Evolutionary conservation across 2,329 filamentous ascomycete species (phyloP), one percentile per base, ranked within the genome.

Genomic region (Cercospora sojina): DNA sequence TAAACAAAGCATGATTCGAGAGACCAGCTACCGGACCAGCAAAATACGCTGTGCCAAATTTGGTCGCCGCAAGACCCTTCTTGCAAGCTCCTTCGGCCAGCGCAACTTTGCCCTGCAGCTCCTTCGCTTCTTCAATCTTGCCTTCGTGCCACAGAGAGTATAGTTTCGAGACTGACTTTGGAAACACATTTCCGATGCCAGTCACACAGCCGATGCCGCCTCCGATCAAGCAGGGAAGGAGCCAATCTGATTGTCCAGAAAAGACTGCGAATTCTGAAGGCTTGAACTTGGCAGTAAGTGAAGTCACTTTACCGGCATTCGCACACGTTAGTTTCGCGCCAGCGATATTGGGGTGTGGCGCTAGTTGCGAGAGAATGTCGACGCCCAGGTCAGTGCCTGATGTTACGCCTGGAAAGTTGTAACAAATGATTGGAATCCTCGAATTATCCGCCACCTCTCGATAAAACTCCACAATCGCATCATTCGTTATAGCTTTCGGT

Each of bases 361-460:
- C 86, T 20, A 89, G 80, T 25, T 77, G 77, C 1, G 83, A 79
- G 53, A 91, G 86, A 0, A 83, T 82, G 64, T 87, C 87, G 2
- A 87, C 88, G 75, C 90, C 87, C 20, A 91, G 79, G 74, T 91
- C 89, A 5, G 90, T 80, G 31, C 88, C 88, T 68, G 88, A 88
- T 73, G 86, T 89, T 16, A 91, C 87, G 16, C 82, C 86, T 0
- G 89, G 88, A 78, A 90, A 91, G 62, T 77, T 77, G 59, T 75
- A 77, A 5, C 70, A 64, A 7, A 75, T 68, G 2, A 76, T 63
- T 1, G 72, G 73, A 51, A 77, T 72, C 67, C 70, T 71, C 23
- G 72, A 77, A 2, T 71, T 67, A 58, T 80, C 78, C 2, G 79
- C 79, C 2, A 80, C 78, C 10, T 79, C 79, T 5, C 72, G 70